Evolutionary conservation across 2,329 filamentous ascomycete genomes (phyloP).

Genomic region (Colletotrichum tabaci): DNA sequence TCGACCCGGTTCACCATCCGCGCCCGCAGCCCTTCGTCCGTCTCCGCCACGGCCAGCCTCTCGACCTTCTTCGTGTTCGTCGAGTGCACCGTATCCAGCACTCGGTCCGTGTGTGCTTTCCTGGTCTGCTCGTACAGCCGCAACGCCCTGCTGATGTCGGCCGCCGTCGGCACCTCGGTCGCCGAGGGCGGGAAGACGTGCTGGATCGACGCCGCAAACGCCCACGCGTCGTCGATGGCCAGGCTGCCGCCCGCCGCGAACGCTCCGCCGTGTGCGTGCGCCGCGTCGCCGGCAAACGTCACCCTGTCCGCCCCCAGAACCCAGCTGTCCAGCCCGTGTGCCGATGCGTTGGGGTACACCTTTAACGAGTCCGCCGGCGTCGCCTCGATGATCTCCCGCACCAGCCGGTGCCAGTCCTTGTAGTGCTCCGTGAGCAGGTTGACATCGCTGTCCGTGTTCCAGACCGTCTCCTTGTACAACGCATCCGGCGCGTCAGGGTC

Average conservation of each 20-base stretch:
- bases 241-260: slow-evolving; percentile 58
- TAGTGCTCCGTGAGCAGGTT: slow-evolving; percentile 54
- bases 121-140: slow-evolving; percentile 59
- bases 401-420: slow-evolving; percentile 59
- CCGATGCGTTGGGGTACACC: slow-evolving; percentile 60
- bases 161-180: slow-evolving; percentile 24
- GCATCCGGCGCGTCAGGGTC: slow-evolving; percentile 52
- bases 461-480: slow-evolving; percentile 50
- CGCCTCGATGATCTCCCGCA: slow-evolving; percentile 57
- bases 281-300: slow-evolving; percentile 57
- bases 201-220: slow-evolving; percentile 56
- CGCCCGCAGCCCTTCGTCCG: slow-evolving; percentile 54
- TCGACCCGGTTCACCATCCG: slow-evolving; percentile 55
- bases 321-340: slow-evolving; percentile 58
- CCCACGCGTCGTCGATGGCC: slow-evolving; percentile 59
- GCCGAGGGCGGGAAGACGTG: slow-evolving; percentile 50
- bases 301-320: slow-evolving; percentile 53
- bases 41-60: slow-evolving; percentile 47
- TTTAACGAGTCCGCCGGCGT: slow-evolving; percentile 53
- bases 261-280: slow-evolving; percentile 58
- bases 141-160: slow-evolving; percentile 50
- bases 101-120: slow-evolving; percentile 57
- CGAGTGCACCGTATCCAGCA: slow-evolving; percentile 54
- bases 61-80: slow-evolving; percentile 48
- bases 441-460: slow-evolving; percentile 57